Conservation (phyloP, 495 filamentous ascomycete genomes). For the Cercophora sp. region DNA sequence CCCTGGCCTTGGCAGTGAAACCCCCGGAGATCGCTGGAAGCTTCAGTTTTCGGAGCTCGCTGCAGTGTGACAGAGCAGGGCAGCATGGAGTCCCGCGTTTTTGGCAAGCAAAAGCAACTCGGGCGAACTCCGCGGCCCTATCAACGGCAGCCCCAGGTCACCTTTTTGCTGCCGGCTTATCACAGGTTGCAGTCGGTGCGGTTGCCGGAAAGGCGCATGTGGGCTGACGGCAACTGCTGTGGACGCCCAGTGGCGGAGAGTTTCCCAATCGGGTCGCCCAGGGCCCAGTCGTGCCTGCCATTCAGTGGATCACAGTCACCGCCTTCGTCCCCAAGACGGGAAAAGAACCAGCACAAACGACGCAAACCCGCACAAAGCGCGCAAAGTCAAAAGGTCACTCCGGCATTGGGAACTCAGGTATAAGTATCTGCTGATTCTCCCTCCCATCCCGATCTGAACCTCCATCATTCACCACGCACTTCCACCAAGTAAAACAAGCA, state of each 20-base stretch:
- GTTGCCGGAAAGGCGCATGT: neutral
- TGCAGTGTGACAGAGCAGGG: no score
- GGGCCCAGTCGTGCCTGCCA: no score
- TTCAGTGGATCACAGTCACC: no score
- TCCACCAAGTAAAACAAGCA: constrained; percentile 6
- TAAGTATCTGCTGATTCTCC: constrained; percentile 21
- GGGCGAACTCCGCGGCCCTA: neutral
- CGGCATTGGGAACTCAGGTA: constrained; percentile 4
- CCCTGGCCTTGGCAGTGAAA: neutral
- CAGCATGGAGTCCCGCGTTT: no score
- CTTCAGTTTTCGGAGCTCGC: no score
- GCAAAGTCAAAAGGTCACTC: constrained; percentile 20
- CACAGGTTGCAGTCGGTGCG: neutral
- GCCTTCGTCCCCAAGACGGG: neutral
- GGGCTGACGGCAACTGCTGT: no score
- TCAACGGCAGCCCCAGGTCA: neutral
- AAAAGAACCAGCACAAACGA: constrained; percentile 15
- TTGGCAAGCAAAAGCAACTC: no score
- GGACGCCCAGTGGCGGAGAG: no score
- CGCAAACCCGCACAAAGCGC: constrained; percentile 36
- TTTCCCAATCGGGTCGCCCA: no score
- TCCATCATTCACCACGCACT: neutral
- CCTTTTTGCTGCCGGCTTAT: no score
- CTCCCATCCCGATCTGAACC: neutral
- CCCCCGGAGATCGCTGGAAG: no score